Percentiles rank a stretch among this genome's conserved stretches.
Conservation (phyloP, 306 rosid species). For the Dryas octopetala region DNA sequence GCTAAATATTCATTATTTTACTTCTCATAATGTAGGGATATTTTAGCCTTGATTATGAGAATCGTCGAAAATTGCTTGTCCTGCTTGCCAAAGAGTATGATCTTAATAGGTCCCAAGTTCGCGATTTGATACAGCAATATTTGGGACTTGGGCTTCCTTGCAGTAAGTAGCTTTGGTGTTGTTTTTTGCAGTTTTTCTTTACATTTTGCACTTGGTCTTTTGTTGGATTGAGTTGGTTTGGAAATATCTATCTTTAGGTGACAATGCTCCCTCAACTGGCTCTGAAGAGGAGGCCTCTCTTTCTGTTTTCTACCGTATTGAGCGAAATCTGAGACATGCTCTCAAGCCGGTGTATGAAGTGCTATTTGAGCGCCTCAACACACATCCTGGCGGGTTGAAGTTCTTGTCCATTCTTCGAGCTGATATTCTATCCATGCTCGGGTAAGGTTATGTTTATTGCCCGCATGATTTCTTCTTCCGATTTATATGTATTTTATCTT, state of each 20-base stretch:
- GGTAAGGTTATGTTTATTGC: conserved; percentile 56
- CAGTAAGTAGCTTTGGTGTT: conserved; percentile 43
- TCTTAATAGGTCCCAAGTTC: conserved; percentile 73
- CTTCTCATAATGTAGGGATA: conserved; percentile 61
- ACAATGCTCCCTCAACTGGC: conserved; percentile 45
- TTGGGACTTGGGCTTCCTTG: conserved; percentile 75
- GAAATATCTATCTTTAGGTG: conserved; percentile 33
- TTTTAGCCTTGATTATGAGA: conserved; percentile 54
- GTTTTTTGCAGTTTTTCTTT: background rate
- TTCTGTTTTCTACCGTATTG: conserved; percentile 72
- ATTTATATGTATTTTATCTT: too few species aligned
- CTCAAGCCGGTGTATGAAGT: conserved; percentile 81
- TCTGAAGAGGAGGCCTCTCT: conserved; percentile 51
- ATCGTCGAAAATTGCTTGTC: conserved; percentile 64
- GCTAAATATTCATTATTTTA: conserved; percentile 17
- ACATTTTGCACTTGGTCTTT: conserved; percentile 2
- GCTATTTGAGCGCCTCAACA: conserved; percentile 88
- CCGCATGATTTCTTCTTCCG: background rate
- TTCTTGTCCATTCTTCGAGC: conserved; percentile 77
- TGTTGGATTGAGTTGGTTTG: conserved; percentile 26
- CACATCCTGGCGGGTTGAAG: conserved; percentile 87
- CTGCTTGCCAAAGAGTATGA: conserved; percentile 82
- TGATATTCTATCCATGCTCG: conserved; percentile 68
- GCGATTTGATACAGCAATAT: conserved; percentile 72
- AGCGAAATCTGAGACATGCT: conserved; percentile 77